Evolutionary conservation across 306 rosid genomes (phyloP).

Genomic region (Adenanthera pavonina): DNA sequence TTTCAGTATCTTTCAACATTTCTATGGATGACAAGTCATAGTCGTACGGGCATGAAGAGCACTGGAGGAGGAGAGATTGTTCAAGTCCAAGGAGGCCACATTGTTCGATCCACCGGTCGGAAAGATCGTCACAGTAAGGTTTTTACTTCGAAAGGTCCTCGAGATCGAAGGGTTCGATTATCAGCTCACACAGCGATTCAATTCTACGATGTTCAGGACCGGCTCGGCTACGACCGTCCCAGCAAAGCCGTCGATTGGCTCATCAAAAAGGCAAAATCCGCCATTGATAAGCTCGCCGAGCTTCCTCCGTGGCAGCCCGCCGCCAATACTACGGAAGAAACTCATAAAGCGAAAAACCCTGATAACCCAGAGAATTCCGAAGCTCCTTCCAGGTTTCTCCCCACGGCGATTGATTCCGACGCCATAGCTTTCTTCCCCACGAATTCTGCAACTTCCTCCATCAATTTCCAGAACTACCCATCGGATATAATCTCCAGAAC

Average conservation of each 20-base stretch:
- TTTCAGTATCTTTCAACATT: neutral
- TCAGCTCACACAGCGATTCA: slow-evolving; percentile 88
- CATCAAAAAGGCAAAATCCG: slow-evolving; percentile 70
- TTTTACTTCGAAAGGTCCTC: slow-evolving; percentile 75
- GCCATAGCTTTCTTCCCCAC: slow-evolving; percentile 61
- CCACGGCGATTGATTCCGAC: slow-evolving; percentile 42
- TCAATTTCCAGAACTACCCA: slow-evolving; percentile 62
- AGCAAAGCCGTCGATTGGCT: slow-evolving; percentile 96
- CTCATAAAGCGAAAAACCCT: slow-evolving; percentile 29
- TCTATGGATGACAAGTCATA: slow-evolving; percentile 3
- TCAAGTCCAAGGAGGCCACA: slow-evolving; percentile 87
- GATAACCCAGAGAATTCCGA: slow-evolving; percentile 40
- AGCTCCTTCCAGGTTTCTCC: slow-evolving; percentile 43
- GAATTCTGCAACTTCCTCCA: slow-evolving; percentile 52
- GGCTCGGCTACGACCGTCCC: slow-evolving; percentile 82
- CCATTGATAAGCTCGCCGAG: slow-evolving; percentile 79
- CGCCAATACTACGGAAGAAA: neutral
- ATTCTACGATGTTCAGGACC: slow-evolving; percentile 90
- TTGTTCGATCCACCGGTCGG: slow-evolving; percentile 67
- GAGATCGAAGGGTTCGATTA: slow-evolving; percentile 73
- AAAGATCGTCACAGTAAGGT: slow-evolving; percentile 88
- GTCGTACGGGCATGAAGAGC: slow-evolving; percentile 59
- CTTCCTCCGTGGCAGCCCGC: slow-evolving; percentile 73
- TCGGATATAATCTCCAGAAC: slow-evolving; percentile 44
- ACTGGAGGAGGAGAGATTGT: slow-evolving; percentile 64